Evolutionary conservation across 495 filamentous ascomycete genomes (phyloP), one percentile per base, ranked within the genome.

Genomic region (Penicillium nucicola): DNA sequence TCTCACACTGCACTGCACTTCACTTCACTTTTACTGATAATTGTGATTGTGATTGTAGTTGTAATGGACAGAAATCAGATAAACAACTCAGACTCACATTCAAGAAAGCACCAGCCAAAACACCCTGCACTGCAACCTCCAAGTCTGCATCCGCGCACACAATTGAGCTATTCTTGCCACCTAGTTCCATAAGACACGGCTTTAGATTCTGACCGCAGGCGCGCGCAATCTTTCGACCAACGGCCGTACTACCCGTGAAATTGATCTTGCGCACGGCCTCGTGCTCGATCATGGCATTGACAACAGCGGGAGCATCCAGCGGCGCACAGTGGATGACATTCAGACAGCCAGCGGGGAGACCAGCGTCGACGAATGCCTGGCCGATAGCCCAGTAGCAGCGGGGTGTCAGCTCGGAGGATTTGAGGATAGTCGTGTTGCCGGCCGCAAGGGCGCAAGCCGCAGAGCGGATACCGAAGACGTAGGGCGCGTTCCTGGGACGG

Each of bases 391-490:
- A 87, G 72, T 88, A 88, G 47, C 77, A 81, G 37, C 84, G 79
- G 1, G 91, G 90, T 3, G 85, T 84, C 18, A 82, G 65, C 58
- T 96, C 91, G 10, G 84, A 81, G 3, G 83, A 83, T 66, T 92
- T 92, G 2, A 92, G 71, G 38, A 92, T 77, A 8, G 78, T 82
- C 2, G 87, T 89, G 57, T 88, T 89, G 5, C 91, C 91, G 6
- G 84, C 83, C n/a, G 91, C 90, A 38, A 96, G 76, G 13, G 91
- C 84, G 66, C 78, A 90, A 10, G 84, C 70, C 9, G 90, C 72
- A 4, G 87, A 78, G 53, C 88, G 82, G 25, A 90, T 68, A 9
- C 80, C 80, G 28, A 89, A 74, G n/a, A 76, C 73, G 53, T 88
- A 84, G 17, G 88, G 82, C 1, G 72, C 77, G 56, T 85, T 85